Evolutionary conservation across 768 basidiomycete genomes (phyloP).

Genomic region (Panaeolus cyanescens): DNA sequence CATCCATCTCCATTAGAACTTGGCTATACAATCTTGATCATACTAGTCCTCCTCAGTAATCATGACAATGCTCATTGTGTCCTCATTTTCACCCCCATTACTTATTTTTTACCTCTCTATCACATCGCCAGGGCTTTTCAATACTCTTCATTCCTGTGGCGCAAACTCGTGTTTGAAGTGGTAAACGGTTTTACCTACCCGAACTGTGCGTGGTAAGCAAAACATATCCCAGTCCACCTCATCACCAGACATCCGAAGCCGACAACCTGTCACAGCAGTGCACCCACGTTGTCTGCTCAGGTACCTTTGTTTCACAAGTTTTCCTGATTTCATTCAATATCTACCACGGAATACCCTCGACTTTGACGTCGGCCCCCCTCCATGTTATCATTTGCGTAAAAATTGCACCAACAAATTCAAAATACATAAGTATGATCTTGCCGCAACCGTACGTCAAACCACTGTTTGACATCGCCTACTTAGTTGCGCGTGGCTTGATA

Average conservation of each 20-base stretch:
- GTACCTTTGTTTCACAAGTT: background rate
- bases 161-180: background rate
- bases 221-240: background rate
- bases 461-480: background rate
- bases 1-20: background rate
- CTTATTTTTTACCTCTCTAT: background rate
- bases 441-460: background rate
- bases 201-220: background rate
- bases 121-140: background rate
- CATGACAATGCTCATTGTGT: background rate
- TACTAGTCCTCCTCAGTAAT: background rate
- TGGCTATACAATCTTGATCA: background rate
- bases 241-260: background rate
- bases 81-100: background rate
- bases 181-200: background rate
- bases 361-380: background rate
- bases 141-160: background rate
- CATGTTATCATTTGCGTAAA: background rate
- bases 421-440: background rate
- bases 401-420: background rate
- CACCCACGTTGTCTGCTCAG: background rate
- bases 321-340: too few relatives aligned
- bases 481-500: background rate
- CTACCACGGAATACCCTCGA: too few relatives aligned
- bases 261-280: background rate